These are phyloP conservation scores for Climacium dendroides DNA, from an alignment of 225 moss, liverwort and hornwort genomes.

Conservation along the genomic window DNA sequence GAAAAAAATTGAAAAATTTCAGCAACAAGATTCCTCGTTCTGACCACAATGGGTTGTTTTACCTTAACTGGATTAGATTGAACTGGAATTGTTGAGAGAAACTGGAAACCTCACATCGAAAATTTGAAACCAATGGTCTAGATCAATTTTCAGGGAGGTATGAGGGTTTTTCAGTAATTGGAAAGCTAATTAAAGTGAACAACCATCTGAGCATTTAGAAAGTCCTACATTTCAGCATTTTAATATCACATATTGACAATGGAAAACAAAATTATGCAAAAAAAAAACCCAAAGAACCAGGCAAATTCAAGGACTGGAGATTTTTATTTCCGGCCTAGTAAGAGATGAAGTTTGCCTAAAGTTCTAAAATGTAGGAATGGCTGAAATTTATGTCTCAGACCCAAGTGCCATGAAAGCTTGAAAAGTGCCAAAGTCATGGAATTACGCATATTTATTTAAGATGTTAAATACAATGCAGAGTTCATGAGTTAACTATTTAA, in stretches of 20 bases:
- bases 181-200: neutral
- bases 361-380: neutral
- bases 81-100: neutral
- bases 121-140: neutral
- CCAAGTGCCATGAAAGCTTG: too few relatives aligned
- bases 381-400: neutral
- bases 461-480: too few relatives aligned
- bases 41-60: too few relatives aligned
- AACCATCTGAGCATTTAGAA: neutral
- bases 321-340: neutral
- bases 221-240: neutral
- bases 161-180: neutral
- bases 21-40: too few relatives aligned
- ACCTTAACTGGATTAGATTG: too few relatives aligned
- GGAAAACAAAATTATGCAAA: neutral
- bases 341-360: neutral
- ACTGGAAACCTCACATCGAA: fast-evolving
- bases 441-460: neutral
- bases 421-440: neutral
- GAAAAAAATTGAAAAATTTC: too few relatives aligned
- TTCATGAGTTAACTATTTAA: too few relatives aligned
- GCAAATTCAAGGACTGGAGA: neutral
- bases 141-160: neutral
- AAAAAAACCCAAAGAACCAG: too few relatives aligned
- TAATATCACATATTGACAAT: neutral